phyloP scores from a whole-genome alignment of 306 rosid species.

The Clitoria ternatea region DNA sequence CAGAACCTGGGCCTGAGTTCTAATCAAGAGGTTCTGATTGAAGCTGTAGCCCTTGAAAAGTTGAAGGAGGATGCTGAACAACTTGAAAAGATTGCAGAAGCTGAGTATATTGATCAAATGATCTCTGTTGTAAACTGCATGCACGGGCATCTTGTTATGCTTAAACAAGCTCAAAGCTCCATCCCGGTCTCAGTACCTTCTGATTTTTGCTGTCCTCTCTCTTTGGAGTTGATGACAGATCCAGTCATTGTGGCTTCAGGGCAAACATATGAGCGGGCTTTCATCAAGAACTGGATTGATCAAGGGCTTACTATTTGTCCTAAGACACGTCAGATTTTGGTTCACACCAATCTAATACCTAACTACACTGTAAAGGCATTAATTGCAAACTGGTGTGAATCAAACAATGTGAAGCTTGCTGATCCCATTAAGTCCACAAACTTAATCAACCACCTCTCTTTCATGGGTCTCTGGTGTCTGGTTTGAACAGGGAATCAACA shows the following conservation, averaged over 20 bases:
- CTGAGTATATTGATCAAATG: conserved; percentile 55
- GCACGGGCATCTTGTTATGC: conserved; percentile 45
- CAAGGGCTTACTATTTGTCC: conserved; percentile 79
- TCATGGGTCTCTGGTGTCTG: conserved; percentile 40
- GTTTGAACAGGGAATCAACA: conserved; percentile 37
- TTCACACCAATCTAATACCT: conserved; percentile 62
- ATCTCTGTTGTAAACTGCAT: conserved; percentile 44
- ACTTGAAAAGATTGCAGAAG: conserved; percentile 54
- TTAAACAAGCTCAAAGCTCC: conserved; percentile 53
- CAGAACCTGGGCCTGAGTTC: conserved; percentile 50
- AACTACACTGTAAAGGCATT: conserved; percentile 67
- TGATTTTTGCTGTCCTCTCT: conserved; percentile 91
- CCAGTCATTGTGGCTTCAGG: conserved; percentile 90
- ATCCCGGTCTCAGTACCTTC: conserved; percentile 54
- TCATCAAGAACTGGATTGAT: conserved; percentile 76
- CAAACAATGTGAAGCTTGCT: conserved; percentile 63
- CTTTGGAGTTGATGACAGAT: conserved; percentile 86
- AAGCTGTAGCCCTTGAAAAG: conserved; percentile 67
- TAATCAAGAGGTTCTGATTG: conserved; percentile 69
- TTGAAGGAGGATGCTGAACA: conserved; percentile 72
- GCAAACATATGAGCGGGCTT: conserved; percentile 78
- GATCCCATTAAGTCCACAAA: conserved; percentile 44
- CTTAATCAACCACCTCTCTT: conserved; percentile 43
- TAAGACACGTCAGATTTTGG: conserved; percentile 72
- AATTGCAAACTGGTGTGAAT: conserved; percentile 74